Base-by-base conservation (phyloP, 148 eudicot genomes). In the Pouteria glomerata region DNA sequence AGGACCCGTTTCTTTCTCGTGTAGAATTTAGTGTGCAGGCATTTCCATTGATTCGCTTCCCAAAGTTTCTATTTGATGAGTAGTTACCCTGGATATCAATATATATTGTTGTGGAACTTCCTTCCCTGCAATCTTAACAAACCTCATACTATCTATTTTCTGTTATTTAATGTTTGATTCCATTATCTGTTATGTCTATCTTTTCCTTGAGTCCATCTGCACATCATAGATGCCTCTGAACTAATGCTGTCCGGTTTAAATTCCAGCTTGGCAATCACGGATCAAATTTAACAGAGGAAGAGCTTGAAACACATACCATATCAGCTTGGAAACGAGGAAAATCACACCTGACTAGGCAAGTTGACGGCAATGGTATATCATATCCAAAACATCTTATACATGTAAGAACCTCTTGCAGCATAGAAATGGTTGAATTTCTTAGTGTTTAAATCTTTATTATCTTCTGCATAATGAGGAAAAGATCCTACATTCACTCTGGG, bases 281-380 rank as follows among this genome's bases (percentile, higher is more conserved):
- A 67, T 88, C 93, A 63, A 88, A 88, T 69, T 76, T 86, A 82
- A 90, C 96, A 26, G 96, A 90, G 78, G 93, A 90, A 82, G 93
- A 90, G 70, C 82, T 90, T 45, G 96, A 88, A 81, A 90, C 92
- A 37, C 96, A 90, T 71, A 75, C 96, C 61, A 90, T 90, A 74
- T 83, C 81, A 74, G 96, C 96, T 44, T 90, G 96, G 96, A 90
- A 90, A 82, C 88, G 86, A 47, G 91, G 85, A 57, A 90, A 90
- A 76, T 68, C 71, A 73, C 85, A 80, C 58, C 79, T 81, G 52
- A 85, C 50, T 63, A 72, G 86, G 67, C 89, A 83, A 81, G 73
- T 64, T 57, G 85, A 80, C 74, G 85, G 82, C 39, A 77, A 84
- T 76, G 83, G 78, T 45, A 75, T 79, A 42, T 66, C 78, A 24